phyloP scores from a whole-genome alignment of 2,329 filamentous ascomycete species.

The Venturia effusa region DNA sequence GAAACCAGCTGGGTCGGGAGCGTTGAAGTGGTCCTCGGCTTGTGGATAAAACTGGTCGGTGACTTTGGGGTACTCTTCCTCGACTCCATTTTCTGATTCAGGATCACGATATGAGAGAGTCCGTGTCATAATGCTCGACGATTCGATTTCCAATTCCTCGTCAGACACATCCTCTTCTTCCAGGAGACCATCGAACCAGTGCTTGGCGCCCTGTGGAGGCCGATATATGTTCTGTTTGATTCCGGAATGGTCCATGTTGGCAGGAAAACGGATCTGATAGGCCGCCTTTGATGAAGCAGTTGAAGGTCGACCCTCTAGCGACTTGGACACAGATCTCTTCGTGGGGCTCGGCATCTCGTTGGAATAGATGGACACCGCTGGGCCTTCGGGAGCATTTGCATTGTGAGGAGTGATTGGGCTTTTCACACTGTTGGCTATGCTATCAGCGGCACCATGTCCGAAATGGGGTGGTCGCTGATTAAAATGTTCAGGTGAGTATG shows the following conservation, averaged over 20 bases:
- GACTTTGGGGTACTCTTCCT: not conserved
- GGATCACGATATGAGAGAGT: not conserved
- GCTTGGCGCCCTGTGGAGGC: constrained; percentile 37
- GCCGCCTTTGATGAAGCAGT: not conserved
- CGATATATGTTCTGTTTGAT: constrained; percentile 36
- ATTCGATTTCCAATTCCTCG: constrained; percentile 4
- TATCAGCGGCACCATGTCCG: constrained; percentile 5
- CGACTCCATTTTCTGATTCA: not conserved
- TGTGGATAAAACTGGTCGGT: not conserved
- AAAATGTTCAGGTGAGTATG: constrained; percentile 26
- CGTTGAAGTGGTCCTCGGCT: not conserved
- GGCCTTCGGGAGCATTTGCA: constrained; percentile 12
- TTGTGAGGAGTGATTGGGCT: constrained; percentile 1
- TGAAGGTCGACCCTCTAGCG: not conserved
- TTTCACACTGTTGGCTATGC: constrained; percentile 19
- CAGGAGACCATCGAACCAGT: constrained; percentile 39
- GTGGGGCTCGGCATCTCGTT: constrained; percentile 9
- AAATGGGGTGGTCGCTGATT: not conserved
- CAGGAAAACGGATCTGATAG: not conserved
- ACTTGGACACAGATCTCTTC: constrained; percentile 17
- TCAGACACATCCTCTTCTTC: constrained; percentile 26
- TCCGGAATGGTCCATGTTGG: constrained; percentile 22
- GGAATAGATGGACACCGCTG: not conserved
- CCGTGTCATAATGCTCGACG: not conserved
- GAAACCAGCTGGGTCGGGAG: not conserved